phyloP scores from a whole-genome alignment of 169 alveolate species.

The Besnoitia besnoiti region DNA sequence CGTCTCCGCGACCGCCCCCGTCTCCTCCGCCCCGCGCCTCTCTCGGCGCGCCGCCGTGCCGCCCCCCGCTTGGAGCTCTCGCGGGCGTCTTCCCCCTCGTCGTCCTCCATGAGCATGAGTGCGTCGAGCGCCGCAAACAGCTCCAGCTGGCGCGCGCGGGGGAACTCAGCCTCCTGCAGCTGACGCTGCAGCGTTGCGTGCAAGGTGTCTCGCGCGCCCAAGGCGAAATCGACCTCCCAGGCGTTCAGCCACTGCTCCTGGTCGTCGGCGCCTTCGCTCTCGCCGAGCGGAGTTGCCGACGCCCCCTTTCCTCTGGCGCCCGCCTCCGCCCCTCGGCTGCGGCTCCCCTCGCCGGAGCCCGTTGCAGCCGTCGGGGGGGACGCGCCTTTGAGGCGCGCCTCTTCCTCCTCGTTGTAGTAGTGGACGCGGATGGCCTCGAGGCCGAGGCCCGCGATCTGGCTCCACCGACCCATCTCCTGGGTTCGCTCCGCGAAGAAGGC shows the following conservation, averaged over 20 bases:
- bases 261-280: background rate
- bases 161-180: slow-evolving; percentile 58
- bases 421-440: background rate
- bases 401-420: background rate
- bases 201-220: background rate
- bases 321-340: background rate
- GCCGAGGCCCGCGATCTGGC: background rate
- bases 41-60: background rate
- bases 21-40: background rate
- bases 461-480: background rate
- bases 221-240: slow-evolving; percentile 50
- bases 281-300: background rate
- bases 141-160: slow-evolving; percentile 35
- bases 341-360: background rate
- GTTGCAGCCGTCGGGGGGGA: background rate
- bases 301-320: background rate
- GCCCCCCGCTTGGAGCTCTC: background rate
- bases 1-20: background rate
- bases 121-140: slow-evolving; percentile 31
- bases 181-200: slow-evolving; percentile 33
- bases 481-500: background rate
- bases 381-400: background rate
- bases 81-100: background rate
- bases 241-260: slow-evolving; percentile 52
- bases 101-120: background rate